Base-by-base conservation (phyloP, 192 early-diverging fungal genomes). In the Spizellomyces punctatus region DNA sequence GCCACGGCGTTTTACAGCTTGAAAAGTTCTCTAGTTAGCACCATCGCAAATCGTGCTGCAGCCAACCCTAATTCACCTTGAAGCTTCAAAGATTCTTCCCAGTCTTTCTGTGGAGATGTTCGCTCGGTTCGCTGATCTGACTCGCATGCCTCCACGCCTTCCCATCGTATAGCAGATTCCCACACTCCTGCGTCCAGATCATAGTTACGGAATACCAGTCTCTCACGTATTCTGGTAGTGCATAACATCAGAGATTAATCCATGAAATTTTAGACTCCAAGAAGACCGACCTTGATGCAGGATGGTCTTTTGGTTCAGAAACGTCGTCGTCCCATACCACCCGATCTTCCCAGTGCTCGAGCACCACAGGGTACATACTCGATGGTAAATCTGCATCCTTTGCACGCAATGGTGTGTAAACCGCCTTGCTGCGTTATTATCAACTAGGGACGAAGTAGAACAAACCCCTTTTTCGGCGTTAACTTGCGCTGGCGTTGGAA, bases 321-420 rank as follows among this genome's bases (percentile, higher is more conserved):
- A 19, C 16, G 12, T 66, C 65, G 6, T 46, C 69, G 41, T 87
- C 82, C 95, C 95, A 98, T 16, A 92, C 58, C 54, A 98, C 89
- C 6, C 87, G 77, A 22, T 91, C 86, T 69, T 98, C 93, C 95
- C 95, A 98, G 36, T 76, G 66, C 46, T 93, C 91, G 46, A 95
- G 79, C 56, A 92, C 84, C 47, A 95, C 75, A 7, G 93, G 85
- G 16, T 45, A 60, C 45, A 73, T 17, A 45, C 22, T 19, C 8
- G 50, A 17, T 19, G 61, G 67, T 7, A 36, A 36, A 36, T 36
- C 27, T 36, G 1, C 27, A 36, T 36, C 27, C 27, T 36, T 36
- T 36, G 27, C 27, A 36, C 27, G 27, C 0, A 36, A 36, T 36
- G 27, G 27, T 36, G 27, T 36, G 27, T 36, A 36, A 36, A 36